Evolutionary conservation across 2,329 filamentous ascomycete species (phyloP).

Genomic region (Cladophialophora carrionii): DNA sequence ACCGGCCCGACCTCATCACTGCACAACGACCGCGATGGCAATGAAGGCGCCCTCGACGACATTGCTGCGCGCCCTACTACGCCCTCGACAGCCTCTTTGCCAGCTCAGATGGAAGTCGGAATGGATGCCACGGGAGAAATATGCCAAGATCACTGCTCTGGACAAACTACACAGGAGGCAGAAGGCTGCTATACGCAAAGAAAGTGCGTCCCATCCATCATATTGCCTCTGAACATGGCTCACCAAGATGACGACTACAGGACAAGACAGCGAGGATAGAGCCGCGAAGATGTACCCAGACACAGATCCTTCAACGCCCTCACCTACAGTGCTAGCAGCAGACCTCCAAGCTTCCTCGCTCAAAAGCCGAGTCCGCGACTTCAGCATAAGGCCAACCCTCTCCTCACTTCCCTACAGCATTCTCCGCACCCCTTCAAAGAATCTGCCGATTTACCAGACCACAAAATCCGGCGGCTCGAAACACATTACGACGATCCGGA

Average conservation of each 20-base stretch:
- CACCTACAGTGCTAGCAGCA: conserved; percentile 44
- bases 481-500: conserved; percentile 74
- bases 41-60: conserved; percentile 34
- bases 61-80: conserved; percentile 32
- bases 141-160: conserved; percentile 37
- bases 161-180: conserved; percentile 39
- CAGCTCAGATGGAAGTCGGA: conserved; percentile 33
- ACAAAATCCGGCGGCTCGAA: conserved; percentile 75
- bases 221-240: not conserved
- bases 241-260: conserved; percentile 9
- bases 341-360: conserved; percentile 6
- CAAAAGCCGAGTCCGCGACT: conserved; percentile 48
- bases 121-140: conserved; percentile 39
- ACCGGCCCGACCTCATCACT: not conserved
- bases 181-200: conserved; percentile 34
- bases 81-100: conserved; percentile 29
- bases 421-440: conserved; percentile 68
- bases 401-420: conserved; percentile 68
- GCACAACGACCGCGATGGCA: conserved; percentile 6
- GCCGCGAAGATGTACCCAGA: conserved; percentile 33
- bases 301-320: conserved; percentile 31
- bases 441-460: conserved; percentile 76
- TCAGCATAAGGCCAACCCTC: conserved; percentile 38
- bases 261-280: conserved; percentile 21
- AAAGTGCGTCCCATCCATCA: conserved; percentile 29